Evolutionary conservation across 306 rosid genomes (phyloP), one percentile per base, ranked within the genome.

Genomic region (Begonia fuchsioides): DNA sequence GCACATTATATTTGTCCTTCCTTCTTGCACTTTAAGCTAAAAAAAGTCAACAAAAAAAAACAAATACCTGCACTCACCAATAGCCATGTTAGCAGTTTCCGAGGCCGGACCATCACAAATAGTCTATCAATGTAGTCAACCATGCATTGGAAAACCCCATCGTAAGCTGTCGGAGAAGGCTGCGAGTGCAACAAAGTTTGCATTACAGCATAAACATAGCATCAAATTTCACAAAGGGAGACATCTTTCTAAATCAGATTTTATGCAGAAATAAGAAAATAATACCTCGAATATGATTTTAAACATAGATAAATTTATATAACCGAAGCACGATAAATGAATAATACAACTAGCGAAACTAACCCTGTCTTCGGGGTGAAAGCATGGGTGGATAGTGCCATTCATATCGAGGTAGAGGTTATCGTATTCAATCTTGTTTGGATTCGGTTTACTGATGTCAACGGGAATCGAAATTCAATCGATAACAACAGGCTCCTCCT

Each of bases 341-440:
- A 15, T 17, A 57, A 15, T 17, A 10, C 18, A 32, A 15, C 4
- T 19, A 43, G 16, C 8, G 10, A 43, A 6, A 18, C 55, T 13
- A 72, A 90, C 98, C 81, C 95, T 75, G 67, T 90, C 98, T 44
- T 92, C 98, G 9, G 98, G 98, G 62, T 92, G 98, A 39, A 92
- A 92, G 59, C 98, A 92, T 2, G 98, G 98, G 53, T 92, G 98
- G 58, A 92, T 85, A 49, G 85, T 85, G 40, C 93, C 93, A 20
- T 92, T 92, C 98, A 92, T 92, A 66, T 85, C 98, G 44, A 92
- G 98, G 49, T 85, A 92, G 43, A 92, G 96, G 51, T 92, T 92
- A 45, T 85, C 98, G 47, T 67, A 92, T 59, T 92, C 98, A 17
- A 87, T 64, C 12, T 72, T 64, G 63, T 92, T 92, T 51, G 96